These are phyloP conservation scores for Alternaria arborescens DNA, from an alignment of 2,329 filamentous ascomycete species.

Conservation along the genomic window DNA sequence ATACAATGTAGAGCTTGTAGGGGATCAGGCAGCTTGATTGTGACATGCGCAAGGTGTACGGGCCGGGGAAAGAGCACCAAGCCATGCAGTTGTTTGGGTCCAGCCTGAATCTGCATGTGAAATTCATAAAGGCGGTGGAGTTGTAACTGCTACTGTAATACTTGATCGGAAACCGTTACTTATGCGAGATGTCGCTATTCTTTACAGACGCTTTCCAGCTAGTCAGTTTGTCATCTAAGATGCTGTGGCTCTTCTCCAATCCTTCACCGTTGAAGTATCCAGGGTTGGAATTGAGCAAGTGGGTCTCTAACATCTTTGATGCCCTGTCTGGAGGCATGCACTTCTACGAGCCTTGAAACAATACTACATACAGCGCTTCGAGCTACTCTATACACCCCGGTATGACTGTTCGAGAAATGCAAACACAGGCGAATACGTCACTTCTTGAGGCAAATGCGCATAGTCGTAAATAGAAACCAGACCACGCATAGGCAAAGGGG, in stretches of 20 bases:
- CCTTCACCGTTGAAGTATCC: too few relatives aligned
- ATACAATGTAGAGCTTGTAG: neutral
- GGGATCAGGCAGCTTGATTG: neutral
- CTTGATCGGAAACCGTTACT: neutral
- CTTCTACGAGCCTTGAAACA: too few relatives aligned
- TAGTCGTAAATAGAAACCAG: too few relatives aligned
- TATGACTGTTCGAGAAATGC: too few relatives aligned
- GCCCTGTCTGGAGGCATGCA: too few relatives aligned
- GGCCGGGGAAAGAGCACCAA: neutral
- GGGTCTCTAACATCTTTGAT: too few relatives aligned
- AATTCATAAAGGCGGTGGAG: accelerated
- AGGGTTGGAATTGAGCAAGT: too few relatives aligned
- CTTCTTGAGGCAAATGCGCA: too few relatives aligned
- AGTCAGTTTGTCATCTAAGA: neutral
- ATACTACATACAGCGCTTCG: too few relatives aligned
- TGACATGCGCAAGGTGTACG: neutral
- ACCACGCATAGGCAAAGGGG: too few relatives aligned
- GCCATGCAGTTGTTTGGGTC: neutral
- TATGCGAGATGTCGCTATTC: neutral
- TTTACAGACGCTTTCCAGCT: neutral
- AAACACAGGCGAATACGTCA: too few relatives aligned
- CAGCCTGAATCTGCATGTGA: neutral
- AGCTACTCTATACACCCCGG: too few relatives aligned
- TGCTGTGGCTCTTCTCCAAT: neutral
- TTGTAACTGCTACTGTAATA: neutral